Evolutionary conservation across 257 asterid species (phyloP).

Genomic region (Primulina huaijiensis): DNA sequence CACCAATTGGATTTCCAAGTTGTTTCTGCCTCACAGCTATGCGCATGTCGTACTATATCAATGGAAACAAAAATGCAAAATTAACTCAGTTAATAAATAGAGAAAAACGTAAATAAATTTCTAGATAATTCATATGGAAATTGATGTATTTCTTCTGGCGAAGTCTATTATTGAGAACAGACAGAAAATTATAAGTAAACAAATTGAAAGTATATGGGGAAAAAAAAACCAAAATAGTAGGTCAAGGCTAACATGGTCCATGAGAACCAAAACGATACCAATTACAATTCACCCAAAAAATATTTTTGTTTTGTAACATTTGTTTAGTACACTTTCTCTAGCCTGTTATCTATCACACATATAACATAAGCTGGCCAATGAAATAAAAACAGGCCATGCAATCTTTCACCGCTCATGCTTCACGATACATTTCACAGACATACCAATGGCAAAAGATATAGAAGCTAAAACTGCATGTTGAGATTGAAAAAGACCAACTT

Average conservation of each 20-base stretch:
- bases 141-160: background rate
- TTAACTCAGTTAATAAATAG: conserved; percentile 9
- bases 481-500: conserved; percentile 52
- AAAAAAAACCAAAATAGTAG: background rate
- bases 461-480: conserved; percentile 16
- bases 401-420: conserved; percentile 1
- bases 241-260: background rate
- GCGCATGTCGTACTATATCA: conserved; percentile 64
- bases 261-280: background rate
- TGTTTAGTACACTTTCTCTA: background rate
- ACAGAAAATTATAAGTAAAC: background rate
- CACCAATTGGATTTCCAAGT: conserved; percentile 86
- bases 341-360: background rate
- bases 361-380: background rate
- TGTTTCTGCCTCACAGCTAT: conserved; percentile 56
- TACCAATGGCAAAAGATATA: conserved; percentile 3
- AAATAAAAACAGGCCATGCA: background rate
- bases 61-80: conserved; percentile 3
- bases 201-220: background rate
- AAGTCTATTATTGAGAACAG: background rate
- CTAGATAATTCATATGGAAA: background rate
- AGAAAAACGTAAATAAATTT: conserved; percentile 1
- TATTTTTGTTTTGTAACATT: background rate
- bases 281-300: background rate
- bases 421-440: background rate